phyloP scores from a whole-genome alignment of 1,284 basidiomycete species.

The Rhodotorula sp. region DNA sequence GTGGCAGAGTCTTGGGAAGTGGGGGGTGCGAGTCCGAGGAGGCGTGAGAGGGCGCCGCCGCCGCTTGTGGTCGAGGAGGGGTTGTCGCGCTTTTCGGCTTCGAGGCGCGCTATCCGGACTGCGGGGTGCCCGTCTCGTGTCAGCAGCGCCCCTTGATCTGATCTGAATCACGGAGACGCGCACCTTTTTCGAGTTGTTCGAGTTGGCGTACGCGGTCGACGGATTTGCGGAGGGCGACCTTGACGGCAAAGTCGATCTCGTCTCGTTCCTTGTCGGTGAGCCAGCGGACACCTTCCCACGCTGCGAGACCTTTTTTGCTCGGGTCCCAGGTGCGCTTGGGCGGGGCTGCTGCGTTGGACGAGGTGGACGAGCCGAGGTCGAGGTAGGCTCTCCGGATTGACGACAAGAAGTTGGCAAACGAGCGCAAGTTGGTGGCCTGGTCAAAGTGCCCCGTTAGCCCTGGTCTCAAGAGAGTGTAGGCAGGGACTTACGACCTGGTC shows the following conservation, averaged over 20 bases:
- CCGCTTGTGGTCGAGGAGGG: not conserved
- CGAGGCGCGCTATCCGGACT: slow-evolving; percentile 35
- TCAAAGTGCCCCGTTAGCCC: not conserved
- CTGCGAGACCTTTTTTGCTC: slow-evolving; percentile 47
- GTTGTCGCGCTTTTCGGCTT: slow-evolving; percentile 34
- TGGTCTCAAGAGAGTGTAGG: not conserved
- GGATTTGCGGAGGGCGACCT: slow-evolving; percentile 74
- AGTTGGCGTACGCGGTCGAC: slow-evolving; percentile 80
- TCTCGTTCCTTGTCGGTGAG: slow-evolving; percentile 82
- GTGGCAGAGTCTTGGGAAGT: slow-evolving; percentile 56
- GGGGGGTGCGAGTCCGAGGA: slow-evolving; percentile 46
- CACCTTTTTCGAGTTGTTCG: slow-evolving; percentile 80
- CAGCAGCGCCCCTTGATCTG: slow-evolving; percentile 10
- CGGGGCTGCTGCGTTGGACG: slow-evolving; percentile 52
- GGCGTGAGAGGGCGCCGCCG: slow-evolving; percentile 50
- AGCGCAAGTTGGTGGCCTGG: slow-evolving; percentile 53
- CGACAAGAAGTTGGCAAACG: slow-evolving; percentile 66
- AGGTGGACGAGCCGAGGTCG: slow-evolving; percentile 56
- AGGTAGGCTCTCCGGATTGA: slow-evolving; percentile 74
- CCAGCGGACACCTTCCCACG: slow-evolving; percentile 67
- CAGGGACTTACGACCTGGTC: slow-evolving; percentile 27
- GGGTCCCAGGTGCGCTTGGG: slow-evolving; percentile 52
- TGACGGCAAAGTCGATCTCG: slow-evolving; percentile 84
- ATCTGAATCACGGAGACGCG: slow-evolving; percentile 45
- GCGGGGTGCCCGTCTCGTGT: slow-evolving; percentile 9